phyloP scores from a whole-genome alignment of 2,329 filamentous ascomycete genomes.

The Fusarium beomiforme region DNA sequence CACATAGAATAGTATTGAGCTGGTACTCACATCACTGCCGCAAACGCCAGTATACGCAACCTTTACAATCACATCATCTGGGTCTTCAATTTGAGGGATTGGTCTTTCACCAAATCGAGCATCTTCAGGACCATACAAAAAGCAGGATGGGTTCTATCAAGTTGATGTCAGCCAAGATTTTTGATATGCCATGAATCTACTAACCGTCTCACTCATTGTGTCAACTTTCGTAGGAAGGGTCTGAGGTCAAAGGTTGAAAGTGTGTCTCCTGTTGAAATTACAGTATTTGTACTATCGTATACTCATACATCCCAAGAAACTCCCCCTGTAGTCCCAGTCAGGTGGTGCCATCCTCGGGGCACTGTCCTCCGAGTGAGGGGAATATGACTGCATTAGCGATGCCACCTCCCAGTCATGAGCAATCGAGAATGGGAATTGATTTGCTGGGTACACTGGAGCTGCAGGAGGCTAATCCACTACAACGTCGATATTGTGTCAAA shows the following conservation, averaged over 20 bases:
- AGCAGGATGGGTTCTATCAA: constrained; percentile 30
- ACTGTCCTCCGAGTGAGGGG: constrained; percentile 22
- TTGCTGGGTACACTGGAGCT: not conserved
- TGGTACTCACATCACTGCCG: constrained; percentile 39
- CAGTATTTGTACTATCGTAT: not conserved
- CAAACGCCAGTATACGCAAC: constrained; percentile 43
- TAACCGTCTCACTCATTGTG: constrained; percentile 7
- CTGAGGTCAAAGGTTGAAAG: not conserved
- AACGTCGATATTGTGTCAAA: not conserved
- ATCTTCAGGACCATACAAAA: constrained; percentile 36
- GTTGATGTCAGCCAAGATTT: not conserved
- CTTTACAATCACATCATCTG: constrained; percentile 37
- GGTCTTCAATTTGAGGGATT: constrained; percentile 37
- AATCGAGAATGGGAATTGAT: not conserved
- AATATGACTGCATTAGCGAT: not conserved
- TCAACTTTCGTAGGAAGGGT: not conserved
- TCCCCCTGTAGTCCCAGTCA: not conserved
- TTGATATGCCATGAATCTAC: not conserved
- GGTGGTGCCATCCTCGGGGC: constrained; percentile 15
- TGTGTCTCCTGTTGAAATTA: not conserved
- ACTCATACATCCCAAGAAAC: not conserved
- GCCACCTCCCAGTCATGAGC: not conserved
- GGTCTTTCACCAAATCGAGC: constrained; percentile 34
- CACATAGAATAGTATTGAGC: not conserved
- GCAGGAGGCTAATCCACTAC: not conserved